phyloP scores from a whole-genome alignment of 192 early-diverging fungal genomes.

The Backusella westeae region DNA sequence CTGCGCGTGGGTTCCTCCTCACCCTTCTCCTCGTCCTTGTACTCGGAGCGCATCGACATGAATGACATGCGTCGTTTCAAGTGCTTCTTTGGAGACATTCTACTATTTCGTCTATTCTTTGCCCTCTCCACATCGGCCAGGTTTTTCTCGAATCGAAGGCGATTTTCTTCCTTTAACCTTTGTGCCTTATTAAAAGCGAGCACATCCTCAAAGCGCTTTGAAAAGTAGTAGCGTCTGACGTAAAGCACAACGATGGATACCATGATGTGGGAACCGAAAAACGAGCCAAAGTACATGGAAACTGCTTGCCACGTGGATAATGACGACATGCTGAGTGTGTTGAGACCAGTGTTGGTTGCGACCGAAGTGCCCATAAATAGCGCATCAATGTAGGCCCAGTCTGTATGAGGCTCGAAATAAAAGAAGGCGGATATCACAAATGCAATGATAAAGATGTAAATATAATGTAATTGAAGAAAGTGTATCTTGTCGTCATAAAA shows the following conservation, averaged over 20 bases:
- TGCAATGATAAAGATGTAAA: constrained; percentile 23
- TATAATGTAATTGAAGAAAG: constrained; percentile 36
- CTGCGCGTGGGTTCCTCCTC: background rate
- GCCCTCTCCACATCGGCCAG: background rate
- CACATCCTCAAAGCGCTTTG: constrained; percentile 32
- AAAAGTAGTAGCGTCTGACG: constrained; percentile 28
- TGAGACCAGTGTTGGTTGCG: constrained; percentile 30
- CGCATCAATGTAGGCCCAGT: constrained; percentile 31
- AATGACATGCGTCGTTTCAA: constrained; percentile 6
- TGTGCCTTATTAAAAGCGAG: constrained; percentile 21
- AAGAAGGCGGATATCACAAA: constrained; percentile 24
- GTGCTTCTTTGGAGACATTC: background rate
- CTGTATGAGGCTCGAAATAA: constrained; percentile 19
- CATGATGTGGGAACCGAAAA: constrained; percentile 28
- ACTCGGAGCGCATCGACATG: background rate
- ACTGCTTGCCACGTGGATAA: constrained; percentile 21
- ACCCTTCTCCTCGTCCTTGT: background rate
- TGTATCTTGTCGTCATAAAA: constrained; percentile 27
- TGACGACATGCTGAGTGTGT: constrained; percentile 20
- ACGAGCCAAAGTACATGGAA: constrained; percentile 15
- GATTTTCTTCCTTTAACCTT: constrained; percentile 17
- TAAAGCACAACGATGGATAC: constrained; percentile 23
- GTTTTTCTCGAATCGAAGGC: background rate
- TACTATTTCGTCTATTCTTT: background rate
- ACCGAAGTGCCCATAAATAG: constrained; percentile 30